phyloP scores from a whole-genome alignment of 2,329 filamentous ascomycete genomes.

The Magnaporthiopsis poae region DNA sequence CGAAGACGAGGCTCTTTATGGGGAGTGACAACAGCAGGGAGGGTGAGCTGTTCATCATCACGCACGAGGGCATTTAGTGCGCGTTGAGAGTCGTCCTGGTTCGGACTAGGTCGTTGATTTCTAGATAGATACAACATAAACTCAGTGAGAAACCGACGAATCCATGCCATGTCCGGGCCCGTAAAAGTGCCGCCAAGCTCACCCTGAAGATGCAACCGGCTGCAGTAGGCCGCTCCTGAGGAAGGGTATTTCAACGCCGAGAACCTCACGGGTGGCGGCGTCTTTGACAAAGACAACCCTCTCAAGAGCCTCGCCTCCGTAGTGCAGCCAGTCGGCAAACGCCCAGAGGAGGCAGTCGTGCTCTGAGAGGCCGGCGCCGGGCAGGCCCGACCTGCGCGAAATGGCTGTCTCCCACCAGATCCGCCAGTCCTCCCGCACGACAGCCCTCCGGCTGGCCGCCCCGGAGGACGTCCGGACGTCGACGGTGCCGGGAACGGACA shows the following conservation, averaged over 20 bases:
- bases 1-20: constrained; percentile 10
- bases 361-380: background rate
- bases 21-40: constrained; percentile 12
- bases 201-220: background rate
- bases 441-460: background rate
- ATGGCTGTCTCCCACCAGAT: background rate
- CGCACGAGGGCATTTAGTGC: background rate
- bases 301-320: background rate
- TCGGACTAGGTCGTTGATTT: no score
- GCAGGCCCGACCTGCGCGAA: background rate
- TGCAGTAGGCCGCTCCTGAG: background rate
- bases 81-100: no score
- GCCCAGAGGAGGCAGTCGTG: background rate
- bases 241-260: background rate
- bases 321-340: constrained; percentile 1
- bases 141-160: no score
- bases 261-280: background rate
- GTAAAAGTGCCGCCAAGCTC: background rate
- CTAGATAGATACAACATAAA: no score
- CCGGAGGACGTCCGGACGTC: no score
- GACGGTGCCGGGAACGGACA: background rate
- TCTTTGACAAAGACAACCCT: constrained; percentile 2
- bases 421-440: constrained; percentile 1
- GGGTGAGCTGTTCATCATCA: constrained; percentile 12
- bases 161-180: no score